phyloP scores from a whole-genome alignment of 306 rosid species.

The Cicer cuneatum region DNA sequence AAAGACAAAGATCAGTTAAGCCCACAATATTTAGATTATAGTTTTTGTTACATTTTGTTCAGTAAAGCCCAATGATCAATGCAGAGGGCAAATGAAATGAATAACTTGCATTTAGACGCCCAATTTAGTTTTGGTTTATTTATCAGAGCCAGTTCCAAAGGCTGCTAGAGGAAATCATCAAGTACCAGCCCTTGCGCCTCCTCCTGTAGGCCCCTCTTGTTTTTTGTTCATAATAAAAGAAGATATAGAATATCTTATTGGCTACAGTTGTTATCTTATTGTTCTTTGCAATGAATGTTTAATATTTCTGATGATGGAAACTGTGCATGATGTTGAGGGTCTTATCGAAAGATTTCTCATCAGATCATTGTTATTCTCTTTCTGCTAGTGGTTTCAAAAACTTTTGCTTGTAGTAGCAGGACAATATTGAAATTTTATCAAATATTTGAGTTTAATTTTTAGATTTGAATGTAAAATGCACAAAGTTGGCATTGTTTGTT shows the following conservation, averaged over 20 bases:
- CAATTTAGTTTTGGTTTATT: conserved; percentile 12
- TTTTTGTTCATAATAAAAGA: neutral
- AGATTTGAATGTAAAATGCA: conserved; percentile 11
- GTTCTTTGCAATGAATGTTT: neutral
- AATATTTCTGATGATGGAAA: conserved; percentile 13
- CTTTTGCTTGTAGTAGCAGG: conserved; percentile 4
- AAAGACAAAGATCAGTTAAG: conserved; percentile 1
- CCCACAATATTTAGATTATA: neutral
- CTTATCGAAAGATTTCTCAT: neutral
- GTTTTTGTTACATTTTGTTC: conserved; percentile 15
- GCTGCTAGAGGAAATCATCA: conserved; percentile 15
- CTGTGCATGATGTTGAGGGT: neutral
- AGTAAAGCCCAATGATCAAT: conserved; percentile 25
- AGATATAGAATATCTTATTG: neutral
- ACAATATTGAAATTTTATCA: conserved; percentile 16
- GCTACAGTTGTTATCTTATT: conserved; percentile 2
- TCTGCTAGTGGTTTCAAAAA: conserved; percentile 16
- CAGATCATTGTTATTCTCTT: conserved; percentile 8
- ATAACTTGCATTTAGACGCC: conserved; percentile 18
- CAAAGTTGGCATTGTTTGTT: conserved; percentile 1
- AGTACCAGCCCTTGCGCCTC: conserved; percentile 9
- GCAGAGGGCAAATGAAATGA: neutral
- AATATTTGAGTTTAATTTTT: conserved; percentile 2
- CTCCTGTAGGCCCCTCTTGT: neutral
- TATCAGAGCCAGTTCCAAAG: conserved; percentile 10